Evolutionary conservation across 768 basidiomycete species (phyloP).

Genomic region (Filobasidium wieringae): DNA sequence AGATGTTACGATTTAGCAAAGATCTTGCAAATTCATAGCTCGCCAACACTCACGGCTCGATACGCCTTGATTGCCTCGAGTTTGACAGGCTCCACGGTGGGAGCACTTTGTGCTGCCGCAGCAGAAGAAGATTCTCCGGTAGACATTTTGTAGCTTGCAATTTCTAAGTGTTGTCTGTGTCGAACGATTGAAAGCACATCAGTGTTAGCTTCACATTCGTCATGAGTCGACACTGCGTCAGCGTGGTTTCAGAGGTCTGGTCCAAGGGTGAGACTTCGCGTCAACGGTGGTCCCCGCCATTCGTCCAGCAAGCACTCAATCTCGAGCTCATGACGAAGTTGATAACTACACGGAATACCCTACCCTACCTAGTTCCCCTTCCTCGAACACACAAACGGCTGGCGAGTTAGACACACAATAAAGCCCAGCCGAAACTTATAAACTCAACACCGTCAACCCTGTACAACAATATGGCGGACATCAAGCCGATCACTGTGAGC

Average conservation of each 20-base stretch:
- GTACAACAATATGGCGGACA: slow-evolving; percentile 29
- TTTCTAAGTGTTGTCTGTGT: too few species aligned
- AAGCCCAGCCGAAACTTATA: neutral
- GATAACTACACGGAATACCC: too few species aligned
- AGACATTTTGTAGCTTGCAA: neutral
- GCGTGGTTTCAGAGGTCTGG: too few species aligned
- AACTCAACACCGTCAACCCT: neutral
- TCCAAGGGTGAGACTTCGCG: too few species aligned
- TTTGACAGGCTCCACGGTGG: slow-evolving; percentile 22
- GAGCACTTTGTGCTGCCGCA: neutral
- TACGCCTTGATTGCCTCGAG: slow-evolving; percentile 38
- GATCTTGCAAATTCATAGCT: neutral
- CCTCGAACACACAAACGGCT: too few species aligned
- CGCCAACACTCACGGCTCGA: slow-evolving; percentile 29
- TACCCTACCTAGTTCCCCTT: too few species aligned
- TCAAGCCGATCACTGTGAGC: slow-evolving; percentile 37
- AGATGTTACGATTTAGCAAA: neutral
- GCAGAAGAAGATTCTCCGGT: neutral
- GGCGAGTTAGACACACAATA: neutral
- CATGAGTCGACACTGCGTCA: too few species aligned
- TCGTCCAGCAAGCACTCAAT: too few species aligned
- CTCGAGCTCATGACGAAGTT: too few species aligned
- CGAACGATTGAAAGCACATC: too few species aligned
- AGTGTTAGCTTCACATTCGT: too few species aligned
- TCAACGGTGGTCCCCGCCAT: too few species aligned